These are phyloP conservation scores for Zoysia pacifica DNA, from an alignment of 176 grass and related monocot species.

Conservation along the genomic window DNA sequence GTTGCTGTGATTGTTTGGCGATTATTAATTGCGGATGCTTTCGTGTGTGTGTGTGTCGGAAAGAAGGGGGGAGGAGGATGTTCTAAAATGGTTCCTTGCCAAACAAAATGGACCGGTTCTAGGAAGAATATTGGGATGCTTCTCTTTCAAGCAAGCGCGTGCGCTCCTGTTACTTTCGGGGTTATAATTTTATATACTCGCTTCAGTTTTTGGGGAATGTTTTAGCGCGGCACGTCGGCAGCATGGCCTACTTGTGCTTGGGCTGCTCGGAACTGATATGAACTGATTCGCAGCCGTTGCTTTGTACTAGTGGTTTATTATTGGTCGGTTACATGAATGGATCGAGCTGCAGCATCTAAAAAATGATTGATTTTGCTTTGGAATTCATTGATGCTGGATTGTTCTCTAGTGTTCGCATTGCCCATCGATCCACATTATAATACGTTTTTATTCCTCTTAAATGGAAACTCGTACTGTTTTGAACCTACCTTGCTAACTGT, in stretches of 20 bases:
- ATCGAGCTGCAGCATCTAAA: neutral
- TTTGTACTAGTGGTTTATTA: too few species aligned
- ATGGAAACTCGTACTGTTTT: neutral
- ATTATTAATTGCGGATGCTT: neutral
- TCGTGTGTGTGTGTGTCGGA: neutral
- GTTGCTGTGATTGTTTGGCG: neutral
- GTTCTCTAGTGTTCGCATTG: neutral
- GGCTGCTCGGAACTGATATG: neutral
- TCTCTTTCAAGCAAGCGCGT: slow-evolving; percentile 36
- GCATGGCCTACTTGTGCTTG: neutral
- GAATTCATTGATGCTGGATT: neutral
- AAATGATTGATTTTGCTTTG: neutral
- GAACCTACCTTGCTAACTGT: neutral
- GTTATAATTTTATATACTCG: neutral
- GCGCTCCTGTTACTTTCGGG: neutral
- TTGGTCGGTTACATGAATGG: too few species aligned
- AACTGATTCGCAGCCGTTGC: too few species aligned
- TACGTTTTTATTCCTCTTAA: neutral
- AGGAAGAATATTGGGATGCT: slow-evolving; percentile 16
- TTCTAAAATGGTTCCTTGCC: neutral
- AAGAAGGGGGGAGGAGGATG: neutral
- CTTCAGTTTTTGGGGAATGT: neutral
- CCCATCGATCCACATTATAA: neutral
- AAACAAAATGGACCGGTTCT: neutral
- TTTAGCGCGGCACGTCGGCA: neutral